Conservation (phyloP, 306 rosid genomes). For the Spatholobus suberectus region DNA sequence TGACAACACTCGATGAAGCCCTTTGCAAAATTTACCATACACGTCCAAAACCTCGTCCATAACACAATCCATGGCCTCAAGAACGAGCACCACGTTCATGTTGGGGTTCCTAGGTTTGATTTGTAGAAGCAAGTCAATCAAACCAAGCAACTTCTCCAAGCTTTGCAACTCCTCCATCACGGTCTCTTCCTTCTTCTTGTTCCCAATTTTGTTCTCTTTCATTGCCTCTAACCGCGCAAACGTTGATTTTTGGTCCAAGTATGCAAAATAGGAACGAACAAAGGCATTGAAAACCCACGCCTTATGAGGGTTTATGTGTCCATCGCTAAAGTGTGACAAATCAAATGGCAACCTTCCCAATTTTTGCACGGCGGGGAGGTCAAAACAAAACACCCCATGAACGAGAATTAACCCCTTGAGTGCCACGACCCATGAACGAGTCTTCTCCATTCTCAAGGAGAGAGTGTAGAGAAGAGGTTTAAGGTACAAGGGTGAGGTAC, state of each 20-base stretch:
- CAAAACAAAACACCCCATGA: slow-evolving; percentile 73
- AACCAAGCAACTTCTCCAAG: slow-evolving; percentile 48
- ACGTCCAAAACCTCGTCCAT: slow-evolving; percentile 63
- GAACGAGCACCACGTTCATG: slow-evolving; percentile 52
- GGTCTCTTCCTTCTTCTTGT: slow-evolving; percentile 39
- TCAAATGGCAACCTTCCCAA: slow-evolving; percentile 76
- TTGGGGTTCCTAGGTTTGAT: slow-evolving; percentile 47
- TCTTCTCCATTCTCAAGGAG: slow-evolving; percentile 62
- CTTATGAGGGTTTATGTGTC: slow-evolving; percentile 28
- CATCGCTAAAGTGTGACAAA: slow-evolving; percentile 58
- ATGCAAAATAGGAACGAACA: slow-evolving; percentile 59
- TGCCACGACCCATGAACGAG: slow-evolving; percentile 75
- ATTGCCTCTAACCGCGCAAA: slow-evolving; percentile 17
- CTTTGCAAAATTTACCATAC: slow-evolving; percentile 51
- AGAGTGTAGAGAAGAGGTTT: slow-evolving; percentile 61
- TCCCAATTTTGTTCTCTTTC: neutral
- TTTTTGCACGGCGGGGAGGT: slow-evolving; percentile 50
- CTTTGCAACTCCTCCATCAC: slow-evolving; percentile 58
- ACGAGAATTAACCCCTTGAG: slow-evolving; percentile 82
- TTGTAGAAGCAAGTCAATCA: slow-evolving; percentile 61
- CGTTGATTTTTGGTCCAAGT: slow-evolving; percentile 55
- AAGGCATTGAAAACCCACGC: slow-evolving; percentile 59
- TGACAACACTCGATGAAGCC: slow-evolving; percentile 41
- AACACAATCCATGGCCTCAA: slow-evolving; percentile 83
- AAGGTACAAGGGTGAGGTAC: slow-evolving; percentile 58